These are phyloP conservation scores for Trichoderma erinaceum DNA, from an alignment of 495 filamentous ascomycete species.

Conservation along the genomic window DNA sequence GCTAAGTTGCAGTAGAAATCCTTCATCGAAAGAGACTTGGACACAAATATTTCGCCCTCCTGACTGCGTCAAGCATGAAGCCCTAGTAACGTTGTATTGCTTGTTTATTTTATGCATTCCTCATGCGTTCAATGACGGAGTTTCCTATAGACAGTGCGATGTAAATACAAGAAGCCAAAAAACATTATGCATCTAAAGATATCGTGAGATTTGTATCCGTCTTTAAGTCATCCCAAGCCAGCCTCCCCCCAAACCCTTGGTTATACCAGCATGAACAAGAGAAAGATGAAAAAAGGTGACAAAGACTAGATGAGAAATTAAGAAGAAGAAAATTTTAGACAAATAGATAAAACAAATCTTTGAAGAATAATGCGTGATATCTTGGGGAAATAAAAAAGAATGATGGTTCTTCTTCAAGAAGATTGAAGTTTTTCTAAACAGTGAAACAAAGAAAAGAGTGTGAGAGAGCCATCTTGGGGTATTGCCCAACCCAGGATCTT, in stretches of 20 bases:
- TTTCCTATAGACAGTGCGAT: neutral
- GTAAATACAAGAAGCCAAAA: neutral
- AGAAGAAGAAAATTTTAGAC: neutral
- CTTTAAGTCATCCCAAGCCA: neutral
- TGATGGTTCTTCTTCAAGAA: slow-evolving; percentile 1
- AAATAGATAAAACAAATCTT: neutral
- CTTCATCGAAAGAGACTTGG: too few relatives aligned
- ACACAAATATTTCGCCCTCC: too few relatives aligned
- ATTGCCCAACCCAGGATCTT: neutral
- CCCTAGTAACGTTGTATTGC: neutral
- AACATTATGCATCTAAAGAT: neutral
- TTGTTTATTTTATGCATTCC: neutral
- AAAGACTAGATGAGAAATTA: neutral
- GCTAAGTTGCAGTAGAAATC: too few relatives aligned
- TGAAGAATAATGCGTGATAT: neutral
- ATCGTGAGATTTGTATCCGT: slow-evolving; percentile 8
- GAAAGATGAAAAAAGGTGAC: neutral
- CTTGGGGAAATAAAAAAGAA: neutral
- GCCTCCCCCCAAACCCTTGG: neutral
- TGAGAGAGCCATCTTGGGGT: neutral
- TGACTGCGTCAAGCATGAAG: too few relatives aligned
- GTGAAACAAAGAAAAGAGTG: neutral
- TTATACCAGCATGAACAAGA: neutral
- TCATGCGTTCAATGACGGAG: neutral
- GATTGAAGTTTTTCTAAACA: neutral